These are phyloP conservation scores for Pyrenula massariospora DNA, from an alignment of 495 filamentous ascomycete genomes.

Conservation along the genomic window DNA sequence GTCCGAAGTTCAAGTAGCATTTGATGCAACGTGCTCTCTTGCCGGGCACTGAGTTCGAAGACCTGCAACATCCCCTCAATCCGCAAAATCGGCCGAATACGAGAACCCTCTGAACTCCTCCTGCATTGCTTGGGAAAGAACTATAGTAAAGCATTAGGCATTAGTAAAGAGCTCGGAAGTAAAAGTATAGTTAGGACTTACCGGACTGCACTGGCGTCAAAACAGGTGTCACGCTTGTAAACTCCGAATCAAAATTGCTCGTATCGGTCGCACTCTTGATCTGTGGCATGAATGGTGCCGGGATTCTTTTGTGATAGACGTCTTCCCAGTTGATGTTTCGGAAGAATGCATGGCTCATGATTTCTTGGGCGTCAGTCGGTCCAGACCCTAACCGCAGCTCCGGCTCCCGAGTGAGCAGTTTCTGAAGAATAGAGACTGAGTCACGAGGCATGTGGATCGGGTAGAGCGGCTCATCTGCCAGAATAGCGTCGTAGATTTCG, in stretches of 20 bases:
- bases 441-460: constrained; percentile 99
- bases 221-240: constrained; percentile 96
- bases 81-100: constrained; percentile 69
- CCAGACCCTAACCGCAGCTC: constrained; percentile 86
- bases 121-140: constrained; percentile 97
- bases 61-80: constrained; percentile 17
- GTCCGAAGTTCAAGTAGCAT: too few relatives aligned
- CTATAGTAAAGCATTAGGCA: constrained; percentile 33
- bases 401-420: constrained; percentile 90
- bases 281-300: constrained; percentile 76
- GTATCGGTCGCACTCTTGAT: constrained; percentile 92
- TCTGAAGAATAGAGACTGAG: constrained; percentile 94
- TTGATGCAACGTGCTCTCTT: too few relatives aligned
- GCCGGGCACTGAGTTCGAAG: too few relatives aligned
- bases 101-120: constrained; percentile 99
- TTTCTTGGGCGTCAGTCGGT: constrained; percentile 95
- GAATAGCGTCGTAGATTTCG: constrained; percentile 98
- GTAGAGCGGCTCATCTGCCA: constrained; percentile 94
- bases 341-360: constrained; percentile 99
- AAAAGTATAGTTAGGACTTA: constrained; percentile 35
- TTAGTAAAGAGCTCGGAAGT: constrained; percentile 6
- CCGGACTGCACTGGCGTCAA: constrained; percentile 95
- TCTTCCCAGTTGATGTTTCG: constrained; percentile 97
- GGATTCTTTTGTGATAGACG: constrained; percentile 85
- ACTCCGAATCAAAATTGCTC: constrained; percentile 97